Evolutionary conservation across 2,329 filamentous ascomycete genomes (phyloP).

Genomic region (Stachybotrys chartarum): DNA sequence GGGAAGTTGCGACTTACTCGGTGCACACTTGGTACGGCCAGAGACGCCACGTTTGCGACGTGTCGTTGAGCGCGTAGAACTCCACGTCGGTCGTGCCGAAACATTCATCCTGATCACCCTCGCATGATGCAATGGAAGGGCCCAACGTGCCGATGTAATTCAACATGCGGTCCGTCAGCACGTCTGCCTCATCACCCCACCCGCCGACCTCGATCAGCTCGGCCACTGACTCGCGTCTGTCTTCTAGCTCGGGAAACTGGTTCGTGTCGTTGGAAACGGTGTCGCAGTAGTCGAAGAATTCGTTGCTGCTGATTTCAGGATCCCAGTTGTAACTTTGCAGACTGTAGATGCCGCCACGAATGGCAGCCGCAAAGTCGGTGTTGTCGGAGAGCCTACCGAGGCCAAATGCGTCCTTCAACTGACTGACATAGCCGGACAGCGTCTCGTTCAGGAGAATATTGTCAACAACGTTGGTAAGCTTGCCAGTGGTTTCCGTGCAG

Average conservation of each 20-base stretch:
- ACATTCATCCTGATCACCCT: constrained; percentile 13
- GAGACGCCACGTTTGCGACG: constrained; percentile 12
- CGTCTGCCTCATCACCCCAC: constrained; percentile 27
- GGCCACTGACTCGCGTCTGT: constrained; percentile 25
- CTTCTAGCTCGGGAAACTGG: constrained; percentile 33
- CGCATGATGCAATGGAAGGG: constrained; percentile 17
- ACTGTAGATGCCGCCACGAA: constrained; percentile 32
- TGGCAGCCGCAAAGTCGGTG: constrained; percentile 39
- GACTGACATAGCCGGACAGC: constrained; percentile 29
- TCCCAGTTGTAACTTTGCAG: constrained; percentile 49
- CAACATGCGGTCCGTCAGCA: constrained; percentile 35
- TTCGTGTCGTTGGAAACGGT: constrained; percentile 33
- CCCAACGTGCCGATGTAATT: constrained; percentile 44
- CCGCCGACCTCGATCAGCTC: constrained; percentile 34
- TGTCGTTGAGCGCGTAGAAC: constrained; percentile 22
- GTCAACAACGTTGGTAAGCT: constrained; percentile 40
- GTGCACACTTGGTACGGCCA: constrained; percentile 51
- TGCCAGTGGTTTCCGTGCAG: constrained; percentile 60
- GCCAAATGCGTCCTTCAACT: constrained; percentile 41
- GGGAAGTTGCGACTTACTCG: constrained; percentile 28
- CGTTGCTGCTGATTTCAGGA: constrained; percentile 31
- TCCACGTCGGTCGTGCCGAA: constrained; percentile 15
- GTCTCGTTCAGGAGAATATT: constrained; percentile 37
- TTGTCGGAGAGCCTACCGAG: constrained; percentile 32
- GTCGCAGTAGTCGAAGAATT: constrained; percentile 40